Base-by-base conservation (phyloP, 768 basidiomycete species). In the Calocera viscosa region DNA sequence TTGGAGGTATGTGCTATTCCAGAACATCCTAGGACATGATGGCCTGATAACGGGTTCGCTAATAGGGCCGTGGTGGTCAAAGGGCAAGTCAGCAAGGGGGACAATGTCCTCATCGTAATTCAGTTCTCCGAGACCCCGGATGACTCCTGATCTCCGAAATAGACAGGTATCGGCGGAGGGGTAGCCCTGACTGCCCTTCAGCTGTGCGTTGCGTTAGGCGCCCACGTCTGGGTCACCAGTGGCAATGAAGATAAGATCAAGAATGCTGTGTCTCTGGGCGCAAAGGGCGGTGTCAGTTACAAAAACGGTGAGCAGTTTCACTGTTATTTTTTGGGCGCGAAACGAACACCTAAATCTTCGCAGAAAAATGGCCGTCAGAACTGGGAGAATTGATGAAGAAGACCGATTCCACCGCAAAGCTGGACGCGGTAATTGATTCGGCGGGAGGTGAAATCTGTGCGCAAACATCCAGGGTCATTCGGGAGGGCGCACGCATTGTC, bases 141-240 rank as follows among this genome's bases (percentile, higher is more conserved):
- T 26, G 35, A 16, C 32, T 35, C 35, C 19, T 64, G 24, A 30
- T 38, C 2, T 8, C 30, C 11, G 24, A 16, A 34, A 28, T 47
- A 70, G 69, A 90, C 89, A 0, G 90, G 90, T 19, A 84, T 89
- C 49, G 90, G 90, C 26, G 91, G 91, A 22, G 91, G 91, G 14
- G 91, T 94, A 40, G 91, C 91, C 0, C 79, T 93, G 32, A 71
- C 84, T 41, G 86, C 88, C 0, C 75, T 92, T 68, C 90, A 94
- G 74, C 75, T 92, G 10, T 88, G 85, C 73, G 71, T 91, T 2
- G 90, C 88, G 0, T 81, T 81, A 65, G 88, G 91, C 32, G 87
- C 89, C 0, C 82, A 82, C 35, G 89, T 92, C n/a, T 93, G 86
- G 74, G 89, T 92, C 26, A 89, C 91, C 2, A 90, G 88, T 68